A percentile compares a stretch with the other conserved stretches of the same genome.
phyloP scores from a whole-genome alignment of 2,329 filamentous ascomycete species.

The Pseudogymnoascus sp. region DNA sequence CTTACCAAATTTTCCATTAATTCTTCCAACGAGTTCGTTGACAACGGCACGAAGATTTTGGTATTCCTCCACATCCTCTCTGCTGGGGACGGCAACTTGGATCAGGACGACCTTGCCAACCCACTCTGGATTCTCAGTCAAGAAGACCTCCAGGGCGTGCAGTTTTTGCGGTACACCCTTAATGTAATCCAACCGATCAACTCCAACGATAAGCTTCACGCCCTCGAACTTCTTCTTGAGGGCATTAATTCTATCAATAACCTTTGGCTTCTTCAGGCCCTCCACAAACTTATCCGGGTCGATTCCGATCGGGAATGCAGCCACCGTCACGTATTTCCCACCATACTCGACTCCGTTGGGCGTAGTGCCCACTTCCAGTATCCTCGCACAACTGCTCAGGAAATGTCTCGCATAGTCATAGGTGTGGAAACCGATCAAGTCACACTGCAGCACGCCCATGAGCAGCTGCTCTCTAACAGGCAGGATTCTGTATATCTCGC shows the following conservation, averaged over 20 bases:
- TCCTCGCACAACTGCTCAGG: conserved; percentile 90
- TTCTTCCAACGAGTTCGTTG: conserved; percentile 91
- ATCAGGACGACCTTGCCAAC: conserved; percentile 95
- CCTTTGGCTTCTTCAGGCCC: conserved; percentile 74
- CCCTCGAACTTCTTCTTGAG: conserved; percentile 88
- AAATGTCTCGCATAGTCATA: conserved; percentile 99
- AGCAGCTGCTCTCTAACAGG: conserved; percentile 87
- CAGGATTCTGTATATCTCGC: conserved; percentile 91
- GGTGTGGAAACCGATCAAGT: conserved; percentile 95
- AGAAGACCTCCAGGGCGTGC: conserved; percentile 90
- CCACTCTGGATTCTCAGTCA: conserved; percentile 96
- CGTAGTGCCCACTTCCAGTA: conserved; percentile 68
- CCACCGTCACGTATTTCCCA: conserved; percentile 80
- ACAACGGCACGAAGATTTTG: conserved; percentile 92
- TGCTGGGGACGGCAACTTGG: conserved; percentile 88
- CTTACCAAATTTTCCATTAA: conserved; percentile 85
- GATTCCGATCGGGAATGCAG: conserved; percentile 95
- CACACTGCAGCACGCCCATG: conserved; percentile 81
- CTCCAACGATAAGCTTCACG: conserved; percentile 92
- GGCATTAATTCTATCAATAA: conserved; percentile 78
- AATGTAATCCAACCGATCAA: conserved; percentile 96
- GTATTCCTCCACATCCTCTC: conserved; percentile 96
- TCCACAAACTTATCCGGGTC: conserved; percentile 95
- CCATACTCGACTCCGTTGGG: conserved; percentile 91
- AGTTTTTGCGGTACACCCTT: conserved; percentile 97